Conservation (phyloP, 176 grass and related monocot species). For the Cocos nucifera region DNA sequence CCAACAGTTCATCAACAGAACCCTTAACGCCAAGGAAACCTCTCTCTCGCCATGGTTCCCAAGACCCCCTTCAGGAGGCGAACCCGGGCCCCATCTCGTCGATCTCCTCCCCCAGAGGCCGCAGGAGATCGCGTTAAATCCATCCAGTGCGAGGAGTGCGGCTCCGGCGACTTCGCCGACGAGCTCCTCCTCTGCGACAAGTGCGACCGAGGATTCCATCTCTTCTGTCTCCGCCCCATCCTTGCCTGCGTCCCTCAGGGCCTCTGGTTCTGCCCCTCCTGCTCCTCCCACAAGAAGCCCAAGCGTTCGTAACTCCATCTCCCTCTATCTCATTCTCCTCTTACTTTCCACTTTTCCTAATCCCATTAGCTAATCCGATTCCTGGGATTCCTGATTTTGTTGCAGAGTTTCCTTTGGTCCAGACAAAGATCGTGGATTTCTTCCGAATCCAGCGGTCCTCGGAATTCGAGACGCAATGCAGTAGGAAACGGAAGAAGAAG, state of each 20-base stretch:
- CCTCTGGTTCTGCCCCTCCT: constrained; percentile 78
- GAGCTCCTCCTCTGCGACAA: constrained; percentile 85
- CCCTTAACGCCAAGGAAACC: too few relatives aligned
- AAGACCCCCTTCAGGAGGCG: constrained; percentile 15
- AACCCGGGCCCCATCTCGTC: background rate
- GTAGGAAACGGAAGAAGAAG: constrained; percentile 60
- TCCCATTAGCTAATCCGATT: background rate
- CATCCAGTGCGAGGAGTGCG: constrained; percentile 51
- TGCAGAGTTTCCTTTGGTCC: constrained; percentile 75
- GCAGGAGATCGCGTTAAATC: background rate
- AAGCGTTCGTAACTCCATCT: constrained; percentile 34
- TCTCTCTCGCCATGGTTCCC: constrained; percentile 2
- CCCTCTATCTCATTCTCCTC: background rate
- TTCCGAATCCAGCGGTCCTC: constrained; percentile 72
- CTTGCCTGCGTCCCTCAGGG: constrained; percentile 31
- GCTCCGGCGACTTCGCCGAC: constrained; percentile 42
- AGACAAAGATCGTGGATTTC: constrained; percentile 92
- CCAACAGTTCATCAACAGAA: too few relatives aligned
- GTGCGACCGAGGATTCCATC: constrained; percentile 58
- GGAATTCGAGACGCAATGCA: constrained; percentile 4
- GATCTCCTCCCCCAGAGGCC: background rate
- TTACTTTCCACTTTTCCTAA: too few relatives aligned
- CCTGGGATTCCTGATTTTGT: background rate
- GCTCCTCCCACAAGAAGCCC: constrained; percentile 43
- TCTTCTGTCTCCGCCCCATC: constrained; percentile 91